Evolutionary conservation across 2,329 filamentous ascomycete genomes (phyloP), one percentile per base, ranked within the genome.

Genomic region (Fusarium chlamydosporum): DNA sequence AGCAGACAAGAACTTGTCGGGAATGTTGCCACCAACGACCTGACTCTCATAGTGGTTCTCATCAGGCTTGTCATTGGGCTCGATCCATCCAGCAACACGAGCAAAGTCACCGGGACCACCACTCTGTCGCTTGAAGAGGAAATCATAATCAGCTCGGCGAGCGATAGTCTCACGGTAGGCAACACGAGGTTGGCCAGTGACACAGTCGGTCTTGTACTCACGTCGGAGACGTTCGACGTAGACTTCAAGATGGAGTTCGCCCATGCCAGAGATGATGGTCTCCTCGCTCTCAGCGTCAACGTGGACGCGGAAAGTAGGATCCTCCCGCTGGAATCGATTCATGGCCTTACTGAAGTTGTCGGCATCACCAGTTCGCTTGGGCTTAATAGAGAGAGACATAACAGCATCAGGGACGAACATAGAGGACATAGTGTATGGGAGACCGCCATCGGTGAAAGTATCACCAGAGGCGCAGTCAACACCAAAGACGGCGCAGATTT

Each of bases 401-500:
- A 99, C 96, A 31, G 96, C 93, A 78, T 99, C 96, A 10, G 96
- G 96, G 43, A 99, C 95, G 79, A 93, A 95, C 96, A 99, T 99
- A 73, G 94, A 97, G 45, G 92, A 92, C 94, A 99, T 98, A 66
- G 91, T 92, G 84, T 97, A 99, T 46, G 92, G 93, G 37, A 98
- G 85, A 72, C 89, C 88, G 67, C 95, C 96, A 76, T 99, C 96
- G 18, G 96, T 98, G 82, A 99, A 99, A 42, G 95, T 98, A 80
- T 99, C 96, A 75, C 96, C 96, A 42, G 95, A 98, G 35, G 96
- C 94, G 79, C 96, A 99, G 75, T 99, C 96, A 56, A 99, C 92
- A 76, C 96, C 96, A 77, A 99, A 99, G 61, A 99, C 96, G 65
- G 96, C 96, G 78, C 96, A 99, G 70, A 99, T 99, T 81, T 99